phyloP scores from a whole-genome alignment of 2,329 filamentous ascomycete species.

The Tolypocladium sp. region DNA sequence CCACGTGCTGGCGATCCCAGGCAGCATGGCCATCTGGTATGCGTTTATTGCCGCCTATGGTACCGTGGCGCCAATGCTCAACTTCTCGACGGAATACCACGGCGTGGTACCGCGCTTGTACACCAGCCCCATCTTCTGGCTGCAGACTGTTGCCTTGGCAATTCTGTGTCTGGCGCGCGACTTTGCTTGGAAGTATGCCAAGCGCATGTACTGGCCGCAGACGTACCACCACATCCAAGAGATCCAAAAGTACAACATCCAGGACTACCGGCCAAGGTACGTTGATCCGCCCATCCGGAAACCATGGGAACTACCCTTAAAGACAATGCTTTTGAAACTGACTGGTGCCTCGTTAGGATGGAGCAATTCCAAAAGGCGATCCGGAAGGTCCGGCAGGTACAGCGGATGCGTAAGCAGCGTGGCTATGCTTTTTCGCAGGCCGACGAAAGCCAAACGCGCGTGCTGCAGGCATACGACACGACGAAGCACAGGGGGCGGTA shows the following conservation, averaged over 20 bases:
- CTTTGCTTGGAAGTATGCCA: constrained; percentile 93
- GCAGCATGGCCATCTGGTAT: constrained; percentile 86
- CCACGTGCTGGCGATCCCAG: constrained; percentile 88
- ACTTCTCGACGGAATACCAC: constrained; percentile 74
- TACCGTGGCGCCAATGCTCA: constrained; percentile 71
- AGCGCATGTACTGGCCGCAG: constrained; percentile 94
- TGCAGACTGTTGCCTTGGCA: constrained; percentile 75
- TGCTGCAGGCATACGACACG: constrained; percentile 96
- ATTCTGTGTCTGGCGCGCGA: constrained; percentile 78
- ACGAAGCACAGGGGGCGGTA: constrained; percentile 85
- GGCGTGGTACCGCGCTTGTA: constrained; percentile 78
- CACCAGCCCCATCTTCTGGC: constrained; percentile 77
- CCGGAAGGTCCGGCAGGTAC: constrained; percentile 93
- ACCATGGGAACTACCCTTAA: not conserved
- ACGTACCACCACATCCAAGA: constrained; percentile 98
- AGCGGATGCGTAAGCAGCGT: constrained; percentile 98
- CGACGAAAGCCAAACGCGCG: constrained; percentile 89
- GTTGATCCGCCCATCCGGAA: constrained; percentile 17
- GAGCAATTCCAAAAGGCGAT: constrained; percentile 99
- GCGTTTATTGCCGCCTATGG: constrained; percentile 83
- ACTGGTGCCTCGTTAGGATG: constrained; percentile 52
- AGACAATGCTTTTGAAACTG: not conserved
- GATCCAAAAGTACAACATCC: constrained; percentile 99
- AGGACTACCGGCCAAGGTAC: constrained; percentile 92
- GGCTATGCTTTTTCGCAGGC: constrained; percentile 98